Percentiles rank a stretch among this genome's conserved stretches.
Evolutionary conservation across 305 asterid genomes (phyloP).

Genomic region (Caryopteris hybrid): DNA sequence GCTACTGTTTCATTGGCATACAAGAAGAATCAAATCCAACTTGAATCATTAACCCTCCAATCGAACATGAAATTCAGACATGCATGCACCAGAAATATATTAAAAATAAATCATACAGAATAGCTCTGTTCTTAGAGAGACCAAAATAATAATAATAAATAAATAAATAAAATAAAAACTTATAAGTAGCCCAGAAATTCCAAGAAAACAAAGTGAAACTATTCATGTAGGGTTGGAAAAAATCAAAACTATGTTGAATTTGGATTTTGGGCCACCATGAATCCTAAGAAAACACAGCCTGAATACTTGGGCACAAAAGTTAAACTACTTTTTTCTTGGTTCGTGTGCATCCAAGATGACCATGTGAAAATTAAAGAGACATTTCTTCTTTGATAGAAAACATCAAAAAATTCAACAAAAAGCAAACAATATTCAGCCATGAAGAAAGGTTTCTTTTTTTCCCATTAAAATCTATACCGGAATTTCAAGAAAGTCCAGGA

Average conservation of each 20-base stretch:
- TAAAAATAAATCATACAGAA: neutral
- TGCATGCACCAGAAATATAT: neutral
- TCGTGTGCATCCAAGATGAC: neutral
- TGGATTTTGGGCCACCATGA: slow-evolving; percentile 14
- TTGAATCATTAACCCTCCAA: neutral
- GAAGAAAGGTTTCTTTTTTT: too few relatives aligned
- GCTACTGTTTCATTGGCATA: neutral
- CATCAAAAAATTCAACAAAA: neutral
- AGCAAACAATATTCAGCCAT: neutral
- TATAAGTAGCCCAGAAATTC: too few relatives aligned
- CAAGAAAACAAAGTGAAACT: too few relatives aligned
- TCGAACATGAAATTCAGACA: neutral
- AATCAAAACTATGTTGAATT: neutral
- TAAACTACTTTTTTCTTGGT: neutral
- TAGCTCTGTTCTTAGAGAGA: neutral
- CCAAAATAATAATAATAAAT: too few relatives aligned
- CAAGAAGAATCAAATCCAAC: neutral
- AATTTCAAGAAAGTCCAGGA: neutral
- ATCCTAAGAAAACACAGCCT: slow-evolving; percentile 5
- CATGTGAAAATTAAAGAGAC: neutral
- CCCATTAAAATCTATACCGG: too few relatives aligned
- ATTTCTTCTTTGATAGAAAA: neutral
- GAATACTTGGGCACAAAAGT: neutral
- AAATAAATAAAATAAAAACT: too few relatives aligned
- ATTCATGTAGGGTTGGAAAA: too few relatives aligned